A percentile compares a stretch with the other conserved stretches of the same genome.
Evolutionary conservation across 306 rosid species (phyloP).

Genomic region (Citrullus mucosospermus): DNA sequence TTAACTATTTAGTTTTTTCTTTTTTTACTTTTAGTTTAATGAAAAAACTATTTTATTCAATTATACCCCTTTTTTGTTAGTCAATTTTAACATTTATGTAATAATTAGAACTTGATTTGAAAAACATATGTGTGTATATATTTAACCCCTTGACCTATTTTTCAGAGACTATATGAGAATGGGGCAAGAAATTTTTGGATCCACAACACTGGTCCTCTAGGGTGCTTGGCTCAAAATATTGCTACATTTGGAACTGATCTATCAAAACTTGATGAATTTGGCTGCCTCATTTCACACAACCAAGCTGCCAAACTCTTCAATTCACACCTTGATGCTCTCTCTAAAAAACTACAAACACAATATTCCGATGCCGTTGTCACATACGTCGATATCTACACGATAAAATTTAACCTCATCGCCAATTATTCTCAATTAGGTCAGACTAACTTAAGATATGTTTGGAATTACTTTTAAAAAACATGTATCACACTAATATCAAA

Average conservation of each 20-base stretch:
- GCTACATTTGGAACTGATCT: constrained; percentile 66
- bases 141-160: neutral
- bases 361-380: constrained; percentile 45
- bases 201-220: constrained; percentile 85
- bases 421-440: constrained; percentile 54
- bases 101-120: too few species aligned
- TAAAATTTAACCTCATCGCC: constrained; percentile 57
- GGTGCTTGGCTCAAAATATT: constrained; percentile 74
- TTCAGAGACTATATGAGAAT: constrained; percentile 55
- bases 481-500: too few species aligned
- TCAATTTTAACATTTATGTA: too few species aligned
- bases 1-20: too few species aligned
- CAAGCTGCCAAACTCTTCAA: constrained; percentile 71
- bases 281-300: constrained; percentile 64
- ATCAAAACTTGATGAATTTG: constrained; percentile 58
- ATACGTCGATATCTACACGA: constrained; percentile 53
- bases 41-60: too few species aligned
- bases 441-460: neutral
- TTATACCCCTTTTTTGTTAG: too few species aligned
- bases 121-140: too few species aligned
- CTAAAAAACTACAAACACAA: constrained; percentile 51
- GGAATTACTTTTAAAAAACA: too few species aligned
- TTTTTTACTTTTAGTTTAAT: too few species aligned
- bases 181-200: constrained; percentile 84
- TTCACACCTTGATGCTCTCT: constrained; percentile 66